These are phyloP conservation scores for Quercus lobata DNA, from an alignment of 331 rosid genomes.

Conservation along the genomic window DNA sequence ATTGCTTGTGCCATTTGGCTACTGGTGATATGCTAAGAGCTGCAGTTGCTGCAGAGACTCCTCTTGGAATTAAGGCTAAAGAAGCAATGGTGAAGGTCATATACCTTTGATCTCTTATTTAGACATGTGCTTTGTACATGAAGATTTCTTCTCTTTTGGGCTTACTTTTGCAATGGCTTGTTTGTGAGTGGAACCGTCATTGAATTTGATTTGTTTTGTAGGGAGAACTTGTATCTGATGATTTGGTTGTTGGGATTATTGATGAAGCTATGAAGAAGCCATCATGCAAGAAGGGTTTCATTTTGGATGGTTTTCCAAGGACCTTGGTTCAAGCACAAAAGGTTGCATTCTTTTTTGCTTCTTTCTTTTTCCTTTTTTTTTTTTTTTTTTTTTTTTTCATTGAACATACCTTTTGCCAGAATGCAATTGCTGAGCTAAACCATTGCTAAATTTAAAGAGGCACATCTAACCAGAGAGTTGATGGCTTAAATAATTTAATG, in stretches of 20 bases:
- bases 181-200: not conserved
- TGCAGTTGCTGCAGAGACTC: slow-evolving; percentile 87
- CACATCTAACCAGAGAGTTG: too few relatives aligned
- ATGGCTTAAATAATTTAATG: too few relatives aligned
- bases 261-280: slow-evolving; percentile 94
- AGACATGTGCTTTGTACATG: not conserved
- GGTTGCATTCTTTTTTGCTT: slow-evolving; percentile 34
- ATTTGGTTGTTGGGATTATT: slow-evolving; percentile 88
- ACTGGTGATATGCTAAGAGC: slow-evolving; percentile 99
- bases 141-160: not conserved
- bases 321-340: slow-evolving; percentile 92
- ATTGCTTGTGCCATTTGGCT: slow-evolving; percentile 97
- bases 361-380: not conserved
- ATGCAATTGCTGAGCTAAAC: too few relatives aligned
- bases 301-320: slow-evolving; percentile 94
- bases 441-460: too few relatives aligned
- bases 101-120: slow-evolving; percentile 1
- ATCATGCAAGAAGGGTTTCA: slow-evolving; percentile 93
- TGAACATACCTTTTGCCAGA: too few relatives aligned
- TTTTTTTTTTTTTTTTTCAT: too few relatives aligned
- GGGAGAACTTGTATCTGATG: slow-evolving; percentile 99
- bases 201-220: slow-evolving; percentile 23
- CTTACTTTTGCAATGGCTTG: not conserved
- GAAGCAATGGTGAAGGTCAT: slow-evolving; percentile 94
- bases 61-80: slow-evolving; percentile 93